Evolutionary conservation across 805 yeast genomes (phyloP).

Genomic region (Clavispora carvajalis): DNA sequence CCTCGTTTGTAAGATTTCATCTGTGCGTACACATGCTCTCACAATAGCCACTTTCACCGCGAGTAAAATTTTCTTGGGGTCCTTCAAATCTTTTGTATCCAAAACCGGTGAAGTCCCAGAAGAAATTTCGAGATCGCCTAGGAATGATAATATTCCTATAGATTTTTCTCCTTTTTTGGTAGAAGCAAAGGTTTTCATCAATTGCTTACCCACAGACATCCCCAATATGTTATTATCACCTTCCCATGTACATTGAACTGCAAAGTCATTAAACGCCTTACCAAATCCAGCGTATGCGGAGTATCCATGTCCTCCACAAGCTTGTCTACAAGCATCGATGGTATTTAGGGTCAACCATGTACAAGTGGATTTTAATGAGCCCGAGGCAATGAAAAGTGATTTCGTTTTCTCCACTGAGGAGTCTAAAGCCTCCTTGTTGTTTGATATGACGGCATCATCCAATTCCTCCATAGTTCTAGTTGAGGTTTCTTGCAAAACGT

Average conservation of each 20-base stretch:
- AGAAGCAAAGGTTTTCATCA: slow-evolving; percentile 45
- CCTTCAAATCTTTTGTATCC: slow-evolving; percentile 16
- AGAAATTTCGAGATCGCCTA: slow-evolving; percentile 25
- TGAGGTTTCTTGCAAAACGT: slow-evolving; percentile 52
- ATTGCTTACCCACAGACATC: slow-evolving; percentile 77
- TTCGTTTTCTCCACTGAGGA: slow-evolving; percentile 59
- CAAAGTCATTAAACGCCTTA: slow-evolving; percentile 86
- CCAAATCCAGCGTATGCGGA: slow-evolving; percentile 91
- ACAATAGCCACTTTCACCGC: slow-evolving; percentile 33
- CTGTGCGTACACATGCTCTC: slow-evolving; percentile 31
- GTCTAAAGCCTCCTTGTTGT: slow-evolving; percentile 41
- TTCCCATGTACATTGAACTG: slow-evolving; percentile 98
- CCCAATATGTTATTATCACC: slow-evolving; percentile 90
- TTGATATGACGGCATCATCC: slow-evolving; percentile 47
- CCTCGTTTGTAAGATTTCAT: slow-evolving; percentile 25
- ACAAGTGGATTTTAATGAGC: slow-evolving; percentile 80
- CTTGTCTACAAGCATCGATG: slow-evolving; percentile 86
- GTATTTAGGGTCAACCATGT: slow-evolving; percentile 81
- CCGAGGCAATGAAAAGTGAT: slow-evolving; percentile 76
- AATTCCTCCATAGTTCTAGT: slow-evolving; percentile 46
- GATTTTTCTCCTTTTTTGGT: slow-evolving; percentile 39
- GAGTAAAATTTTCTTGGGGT: slow-evolving; percentile 18
- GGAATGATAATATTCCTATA: slow-evolving; percentile 44
- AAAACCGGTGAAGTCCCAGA: slow-evolving; percentile 28
- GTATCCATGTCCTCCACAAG: slow-evolving; percentile 96